Conservation (phyloP, 1,284 basidiomycete genomes). For the Sphagnurus paluster region DNA sequence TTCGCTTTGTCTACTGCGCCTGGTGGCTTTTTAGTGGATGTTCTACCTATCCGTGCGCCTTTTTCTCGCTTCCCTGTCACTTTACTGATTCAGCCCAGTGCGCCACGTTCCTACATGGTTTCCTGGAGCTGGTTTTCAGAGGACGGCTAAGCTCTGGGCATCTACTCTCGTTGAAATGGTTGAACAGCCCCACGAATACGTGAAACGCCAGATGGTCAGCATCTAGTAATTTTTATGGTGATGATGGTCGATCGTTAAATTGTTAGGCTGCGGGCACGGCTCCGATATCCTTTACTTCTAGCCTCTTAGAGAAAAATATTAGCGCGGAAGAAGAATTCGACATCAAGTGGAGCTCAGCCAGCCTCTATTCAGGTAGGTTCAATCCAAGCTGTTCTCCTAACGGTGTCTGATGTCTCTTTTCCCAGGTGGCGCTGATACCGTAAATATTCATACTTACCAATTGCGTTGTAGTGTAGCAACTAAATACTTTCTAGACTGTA, state of each 20-base stretch:
- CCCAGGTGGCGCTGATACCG: constrained; percentile 51
- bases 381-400: background rate
- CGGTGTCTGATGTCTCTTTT: constrained; percentile 7
- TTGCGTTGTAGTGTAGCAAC: background rate
- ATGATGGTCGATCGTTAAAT: constrained; percentile 4
- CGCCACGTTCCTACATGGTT: constrained; percentile 62
- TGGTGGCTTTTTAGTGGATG: constrained; percentile 60
- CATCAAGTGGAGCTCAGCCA: constrained; percentile 62
- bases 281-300: constrained; percentile 49
- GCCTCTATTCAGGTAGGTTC: constrained; percentile 53
- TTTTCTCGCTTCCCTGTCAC: background rate
- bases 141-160: constrained; percentile 50
- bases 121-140: constrained; percentile 62
- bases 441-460: constrained; percentile 27
- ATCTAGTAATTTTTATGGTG: constrained; percentile 7
- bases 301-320: constrained; percentile 47
- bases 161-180: constrained; percentile 51
- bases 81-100: constrained; percentile 37
- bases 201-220: constrained; percentile 60
- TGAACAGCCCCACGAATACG: constrained; percentile 54
- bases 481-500: constrained; percentile 38
- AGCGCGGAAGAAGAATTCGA: constrained; percentile 50
- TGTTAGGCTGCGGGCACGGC: constrained; percentile 52
- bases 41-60: constrained; percentile 51
- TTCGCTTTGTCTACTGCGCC: constrained; percentile 58